phyloP scores from a whole-genome alignment of 1,284 basidiomycete species.

The Takashimella tepidaria region DNA sequence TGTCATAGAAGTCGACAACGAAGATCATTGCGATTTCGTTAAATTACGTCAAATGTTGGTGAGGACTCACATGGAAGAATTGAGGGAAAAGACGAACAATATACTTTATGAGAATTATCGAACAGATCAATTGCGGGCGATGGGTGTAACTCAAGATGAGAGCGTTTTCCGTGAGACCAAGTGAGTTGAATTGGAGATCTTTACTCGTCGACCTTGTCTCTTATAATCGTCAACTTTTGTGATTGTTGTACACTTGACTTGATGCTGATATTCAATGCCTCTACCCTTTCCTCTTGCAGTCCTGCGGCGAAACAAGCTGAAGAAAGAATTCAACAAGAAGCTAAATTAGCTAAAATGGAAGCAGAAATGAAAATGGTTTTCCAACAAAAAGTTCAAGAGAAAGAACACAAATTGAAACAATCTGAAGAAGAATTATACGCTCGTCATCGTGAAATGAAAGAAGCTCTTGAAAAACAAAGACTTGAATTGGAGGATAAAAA shows the following conservation, averaged over 20 bases:
- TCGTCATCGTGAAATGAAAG: constrained; percentile 97
- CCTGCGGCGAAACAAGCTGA: constrained; percentile 92
- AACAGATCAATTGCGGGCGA: constrained; percentile 84
- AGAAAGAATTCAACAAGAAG: constrained; percentile 85
- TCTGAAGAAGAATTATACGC: constrained; percentile 96
- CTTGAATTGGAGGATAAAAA: constrained; percentile 97
- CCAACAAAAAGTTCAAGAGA: constrained; percentile 98
- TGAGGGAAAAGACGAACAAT: constrained; percentile 89
- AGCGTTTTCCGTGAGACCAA: constrained; percentile 98
- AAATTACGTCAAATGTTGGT: constrained; percentile 98
- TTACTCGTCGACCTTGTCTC: neutral
- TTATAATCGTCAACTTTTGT: neutral
- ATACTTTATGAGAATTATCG: constrained; percentile 94
- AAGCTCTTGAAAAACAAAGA: constrained; percentile 94
- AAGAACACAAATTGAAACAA: constrained; percentile 96
- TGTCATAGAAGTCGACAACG: constrained; percentile 83
- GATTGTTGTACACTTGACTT: constrained; percentile 5
- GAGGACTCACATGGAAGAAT: constrained; percentile 95
- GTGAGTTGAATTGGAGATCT: constrained; percentile 53
- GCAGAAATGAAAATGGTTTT: constrained; percentile 99
- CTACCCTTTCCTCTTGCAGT: constrained; percentile 49
- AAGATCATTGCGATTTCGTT: constrained; percentile 81
- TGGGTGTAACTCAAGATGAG: constrained; percentile 94
- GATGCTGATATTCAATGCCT: neutral
- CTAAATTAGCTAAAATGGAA: constrained; percentile 97